Evolutionary conservation across 1,139 yeast genomes (phyloP).

Genomic region (Debaryomycetaceae sp.): DNA sequence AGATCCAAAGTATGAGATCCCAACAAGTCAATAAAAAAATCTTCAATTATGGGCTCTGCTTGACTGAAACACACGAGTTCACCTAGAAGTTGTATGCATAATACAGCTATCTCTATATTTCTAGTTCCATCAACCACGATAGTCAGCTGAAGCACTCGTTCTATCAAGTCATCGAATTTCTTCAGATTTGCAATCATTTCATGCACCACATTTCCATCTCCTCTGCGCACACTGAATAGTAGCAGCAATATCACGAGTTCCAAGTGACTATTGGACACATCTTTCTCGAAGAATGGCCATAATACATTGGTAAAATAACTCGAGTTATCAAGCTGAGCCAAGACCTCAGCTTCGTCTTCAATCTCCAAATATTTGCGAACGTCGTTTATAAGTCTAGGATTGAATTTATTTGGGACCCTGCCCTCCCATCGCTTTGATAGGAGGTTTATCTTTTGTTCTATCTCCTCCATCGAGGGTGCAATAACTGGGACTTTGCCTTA

Average conservation of each 20-base stretch:
- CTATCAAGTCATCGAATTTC: conserved; percentile 17
- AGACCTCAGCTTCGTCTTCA: conserved; percentile 3
- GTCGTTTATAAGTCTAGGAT: conserved; percentile 15
- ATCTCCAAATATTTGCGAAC: conserved; percentile 15
- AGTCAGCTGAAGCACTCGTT: conserved; percentile 17
- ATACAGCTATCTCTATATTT: conserved; percentile 1
- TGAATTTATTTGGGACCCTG: conserved; percentile 14
- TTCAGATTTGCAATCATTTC: conserved; percentile 7
- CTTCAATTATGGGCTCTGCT: background rate
- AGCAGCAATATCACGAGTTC: conserved; percentile 25
- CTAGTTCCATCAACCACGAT: conserved; percentile 4
- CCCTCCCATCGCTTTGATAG: conserved; percentile 18
- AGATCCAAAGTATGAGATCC: background rate
- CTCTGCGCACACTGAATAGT: conserved; percentile 7
- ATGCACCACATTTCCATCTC: conserved; percentile 2
- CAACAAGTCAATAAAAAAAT: background rate
- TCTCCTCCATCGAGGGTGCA: background rate
- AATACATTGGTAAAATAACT: conserved; percentile 25
- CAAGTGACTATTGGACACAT: conserved; percentile 36
- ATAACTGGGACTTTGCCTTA: background rate
- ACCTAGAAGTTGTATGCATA: background rate
- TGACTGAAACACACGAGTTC: background rate
- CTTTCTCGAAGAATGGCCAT: conserved; percentile 40
- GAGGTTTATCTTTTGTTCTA: conserved; percentile 4
- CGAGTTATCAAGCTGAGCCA: conserved; percentile 16